A percentile compares a stretch with the other conserved stretches of the same genome.
Conservation (phyloP, 768 basidiomycete genomes). For the Pulveroboletus frians region DNA sequence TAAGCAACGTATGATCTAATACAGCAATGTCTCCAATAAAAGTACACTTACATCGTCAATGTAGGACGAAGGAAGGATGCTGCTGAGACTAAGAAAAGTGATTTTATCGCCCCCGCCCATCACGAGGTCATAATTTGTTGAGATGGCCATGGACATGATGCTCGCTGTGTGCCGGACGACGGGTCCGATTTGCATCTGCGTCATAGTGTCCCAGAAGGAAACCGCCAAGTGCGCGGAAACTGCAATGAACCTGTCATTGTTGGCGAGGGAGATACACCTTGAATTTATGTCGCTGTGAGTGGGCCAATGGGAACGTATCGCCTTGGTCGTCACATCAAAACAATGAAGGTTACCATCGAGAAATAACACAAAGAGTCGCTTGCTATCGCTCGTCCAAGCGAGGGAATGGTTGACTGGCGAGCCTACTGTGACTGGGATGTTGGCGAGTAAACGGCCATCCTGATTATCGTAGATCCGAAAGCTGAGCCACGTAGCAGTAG, state of each 20-base stretch:
- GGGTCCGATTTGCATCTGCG: background rate
- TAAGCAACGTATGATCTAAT: too few species aligned
- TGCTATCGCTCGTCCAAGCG: background rate
- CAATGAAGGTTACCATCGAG: background rate
- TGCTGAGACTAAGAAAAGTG: background rate
- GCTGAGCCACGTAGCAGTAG: background rate
- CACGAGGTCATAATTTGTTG: background rate
- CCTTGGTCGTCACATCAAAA: background rate
- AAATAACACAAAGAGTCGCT: background rate
- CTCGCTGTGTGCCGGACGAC: too few species aligned
- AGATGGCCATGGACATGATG: background rate
- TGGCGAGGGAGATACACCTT: background rate
- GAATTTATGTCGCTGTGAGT: background rate
- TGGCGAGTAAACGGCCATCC: background rate
- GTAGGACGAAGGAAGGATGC: background rate
- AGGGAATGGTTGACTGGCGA: background rate
- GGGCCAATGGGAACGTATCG: background rate
- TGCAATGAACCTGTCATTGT: background rate
- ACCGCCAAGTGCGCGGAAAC: background rate
- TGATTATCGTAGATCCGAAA: background rate
- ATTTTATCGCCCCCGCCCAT: background rate
- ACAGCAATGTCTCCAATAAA: too few species aligned
- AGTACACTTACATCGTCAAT: background rate
- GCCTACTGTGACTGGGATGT: background rate
- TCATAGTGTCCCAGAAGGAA: background rate